Evolutionary conservation across 148 eudicot species (phyloP), one percentile per base, ranked within the genome.

Genomic region (Chenopodium berlandieri): DNA sequence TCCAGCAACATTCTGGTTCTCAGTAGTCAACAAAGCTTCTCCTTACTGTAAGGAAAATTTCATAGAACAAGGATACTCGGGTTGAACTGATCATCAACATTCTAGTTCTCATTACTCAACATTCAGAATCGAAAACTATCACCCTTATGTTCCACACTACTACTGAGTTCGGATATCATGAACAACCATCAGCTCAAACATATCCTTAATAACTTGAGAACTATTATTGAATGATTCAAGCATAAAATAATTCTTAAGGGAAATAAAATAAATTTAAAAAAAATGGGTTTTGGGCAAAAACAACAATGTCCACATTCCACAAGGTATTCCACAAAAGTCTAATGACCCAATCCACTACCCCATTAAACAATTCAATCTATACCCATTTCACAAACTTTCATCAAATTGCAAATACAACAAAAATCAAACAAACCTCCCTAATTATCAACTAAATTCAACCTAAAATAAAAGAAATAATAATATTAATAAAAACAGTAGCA

Each of bases 301-400:
- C 37, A 60, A 20, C 69, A 71, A 71, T 71, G 40, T 54, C 37
- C 71, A 27, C 27, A 27, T 27, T 27, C 27, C 27, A 73, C 63
- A 72, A 75, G 3, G 10, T 63, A 69, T 81, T 63, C 52, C 40
- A 75, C 40, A 67, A 34, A 47, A 22, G 37, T n/a, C 50, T 30
- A 47, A 66, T 22, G 30, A 40, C 44, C 78, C 23, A 75, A 81
- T 67, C 52, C 10, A 47, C 67, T 71, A 34, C 37, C 82, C 72
- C 73, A 72, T 52, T 56, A n/a, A 37, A 44, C 34, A 72, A 25
- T 73, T 60, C 60, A 73, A 72, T 14, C 23, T 20, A 32, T 13
- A 79, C 75, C 60, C 82, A 80, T 8, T 16, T 62, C 40, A 60
- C 11, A 1, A 62, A 73, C 30, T 4, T 4, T 48, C 37, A 37